These are phyloP conservation scores for Sphenostylis stenocarpa DNA, from an alignment of 306 rosid species.

Conservation along the genomic window DNA sequence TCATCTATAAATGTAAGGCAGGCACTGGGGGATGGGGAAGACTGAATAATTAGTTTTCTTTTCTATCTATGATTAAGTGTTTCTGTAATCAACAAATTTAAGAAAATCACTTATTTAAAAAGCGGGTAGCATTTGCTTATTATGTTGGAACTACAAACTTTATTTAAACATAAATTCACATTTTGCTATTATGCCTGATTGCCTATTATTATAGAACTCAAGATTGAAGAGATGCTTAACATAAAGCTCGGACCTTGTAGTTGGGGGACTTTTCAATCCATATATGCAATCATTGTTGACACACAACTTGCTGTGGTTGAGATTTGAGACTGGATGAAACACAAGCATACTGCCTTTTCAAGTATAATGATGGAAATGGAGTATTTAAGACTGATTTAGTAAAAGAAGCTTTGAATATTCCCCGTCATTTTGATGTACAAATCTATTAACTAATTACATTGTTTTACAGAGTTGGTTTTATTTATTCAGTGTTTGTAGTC, in stretches of 20 bases:
- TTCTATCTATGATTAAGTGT: not conserved
- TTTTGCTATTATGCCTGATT: too few relatives aligned
- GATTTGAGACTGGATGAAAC: not conserved
- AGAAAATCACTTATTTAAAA: too few relatives aligned
- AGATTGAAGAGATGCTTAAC: too few relatives aligned
- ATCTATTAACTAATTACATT: not conserved
- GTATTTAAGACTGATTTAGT: not conserved
- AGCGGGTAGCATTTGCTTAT: too few relatives aligned
- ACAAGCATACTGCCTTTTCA: not conserved
- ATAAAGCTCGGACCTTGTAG: too few relatives aligned
- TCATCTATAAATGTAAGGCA: conserved; percentile 2
- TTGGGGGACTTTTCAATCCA: too few relatives aligned
- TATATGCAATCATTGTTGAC: too few relatives aligned
- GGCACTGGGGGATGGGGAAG: not conserved
- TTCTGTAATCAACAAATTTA: too few relatives aligned
- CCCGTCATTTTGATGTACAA: not conserved
- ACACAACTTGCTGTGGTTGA: not conserved
- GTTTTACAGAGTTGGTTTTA: not conserved
- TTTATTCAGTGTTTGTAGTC: not conserved
- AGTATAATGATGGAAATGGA: not conserved
- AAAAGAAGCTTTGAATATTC: not conserved
- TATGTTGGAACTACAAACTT: too few relatives aligned
- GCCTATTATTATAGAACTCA: too few relatives aligned
- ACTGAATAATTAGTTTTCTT: not conserved
- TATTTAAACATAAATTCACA: too few relatives aligned